Evolutionary conservation across 345 rosid species (phyloP).

Genomic region (Iberis pinnata): DNA sequence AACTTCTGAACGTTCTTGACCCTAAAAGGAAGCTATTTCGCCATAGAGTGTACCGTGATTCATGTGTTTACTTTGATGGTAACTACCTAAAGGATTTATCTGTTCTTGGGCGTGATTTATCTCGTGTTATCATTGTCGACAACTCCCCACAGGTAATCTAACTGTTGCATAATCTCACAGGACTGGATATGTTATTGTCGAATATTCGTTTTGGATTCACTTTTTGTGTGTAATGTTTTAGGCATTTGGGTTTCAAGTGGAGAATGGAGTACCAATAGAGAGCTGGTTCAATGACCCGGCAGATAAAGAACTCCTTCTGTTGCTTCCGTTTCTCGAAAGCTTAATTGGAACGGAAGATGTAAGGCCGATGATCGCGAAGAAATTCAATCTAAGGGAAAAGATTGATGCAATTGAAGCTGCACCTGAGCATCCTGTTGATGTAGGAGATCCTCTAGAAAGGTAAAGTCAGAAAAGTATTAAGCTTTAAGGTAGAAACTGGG

Average conservation of each 20-base stretch:
- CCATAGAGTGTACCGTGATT: conserved; percentile 89
- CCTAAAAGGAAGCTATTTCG: conserved; percentile 90
- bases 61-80: conserved; percentile 91
- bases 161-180: conserved; percentile 5
- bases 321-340: conserved; percentile 88
- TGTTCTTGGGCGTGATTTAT: conserved; percentile 86
- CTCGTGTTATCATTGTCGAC: conserved; percentile 78
- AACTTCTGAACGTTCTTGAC: conserved; percentile 96
- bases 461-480: conserved; percentile 18
- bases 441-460: conserved; percentile 54
- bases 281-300: conserved; percentile 92
- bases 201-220: no score
- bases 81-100: conserved; percentile 93
- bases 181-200: no score
- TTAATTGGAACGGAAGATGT: conserved; percentile 86
- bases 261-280: conserved; percentile 94
- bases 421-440: conserved; percentile 43
- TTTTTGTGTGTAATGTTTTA: conserved; percentile 16
- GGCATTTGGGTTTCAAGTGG: conserved; percentile 99
- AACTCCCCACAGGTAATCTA: conserved; percentile 92
- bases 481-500: no score
- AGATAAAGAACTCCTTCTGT: conserved; percentile 70
- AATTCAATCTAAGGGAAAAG: conserved; percentile 70
- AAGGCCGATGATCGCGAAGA: conserved; percentile 71
- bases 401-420: conserved; percentile 54